Evolutionary conservation across 768 basidiomycete species (phyloP).

Genomic region (Trichaptum fuscoviolaceum): DNA sequence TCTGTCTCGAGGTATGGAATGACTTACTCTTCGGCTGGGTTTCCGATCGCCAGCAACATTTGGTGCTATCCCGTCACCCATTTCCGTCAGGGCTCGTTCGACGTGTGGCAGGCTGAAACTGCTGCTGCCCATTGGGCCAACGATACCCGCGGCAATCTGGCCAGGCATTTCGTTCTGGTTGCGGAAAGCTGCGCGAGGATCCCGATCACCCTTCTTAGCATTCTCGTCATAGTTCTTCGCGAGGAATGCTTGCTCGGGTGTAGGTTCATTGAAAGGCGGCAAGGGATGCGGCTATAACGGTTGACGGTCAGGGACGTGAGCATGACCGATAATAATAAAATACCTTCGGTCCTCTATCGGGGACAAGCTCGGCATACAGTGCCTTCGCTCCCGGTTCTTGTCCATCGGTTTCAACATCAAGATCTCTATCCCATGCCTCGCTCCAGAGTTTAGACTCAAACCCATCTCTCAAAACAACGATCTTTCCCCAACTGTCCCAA

Average conservation of each 20-base stretch:
- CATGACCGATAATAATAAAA: slow-evolving; percentile 18
- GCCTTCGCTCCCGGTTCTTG: slow-evolving; percentile 53
- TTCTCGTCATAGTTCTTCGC: slow-evolving; percentile 89
- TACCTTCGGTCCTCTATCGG: slow-evolving; percentile 72
- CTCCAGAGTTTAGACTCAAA: slow-evolving; percentile 83
- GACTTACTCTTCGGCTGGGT: slow-evolving; percentile 20
- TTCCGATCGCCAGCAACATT: slow-evolving; percentile 24
- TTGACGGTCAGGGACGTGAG: neutral
- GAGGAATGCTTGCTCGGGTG: slow-evolving; percentile 88
- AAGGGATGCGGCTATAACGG: slow-evolving; percentile 51
- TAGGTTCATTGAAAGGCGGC: slow-evolving; percentile 75
- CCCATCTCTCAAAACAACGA: slow-evolving; percentile 80
- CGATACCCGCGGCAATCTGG: slow-evolving; percentile 56
- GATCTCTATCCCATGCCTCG: slow-evolving; percentile 73
- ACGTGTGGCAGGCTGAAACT: slow-evolving; percentile 84
- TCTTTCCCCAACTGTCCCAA: slow-evolving; percentile 99
- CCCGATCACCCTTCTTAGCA: slow-evolving; percentile 82
- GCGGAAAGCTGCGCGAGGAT: slow-evolving; percentile 84
- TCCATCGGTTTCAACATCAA: slow-evolving; percentile 36
- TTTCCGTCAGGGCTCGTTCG: slow-evolving; percentile 80
- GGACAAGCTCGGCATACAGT: slow-evolving; percentile 67
- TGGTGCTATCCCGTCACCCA: slow-evolving; percentile 46
- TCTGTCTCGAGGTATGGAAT: neutral
- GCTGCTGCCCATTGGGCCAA: slow-evolving; percentile 88
- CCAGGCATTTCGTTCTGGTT: slow-evolving; percentile 60